A percentile compares a stretch with the other conserved stretches of the same genome.
Conservation (phyloP, 176 grass and related monocot genomes). For the Neostapfia colusana region DNA sequence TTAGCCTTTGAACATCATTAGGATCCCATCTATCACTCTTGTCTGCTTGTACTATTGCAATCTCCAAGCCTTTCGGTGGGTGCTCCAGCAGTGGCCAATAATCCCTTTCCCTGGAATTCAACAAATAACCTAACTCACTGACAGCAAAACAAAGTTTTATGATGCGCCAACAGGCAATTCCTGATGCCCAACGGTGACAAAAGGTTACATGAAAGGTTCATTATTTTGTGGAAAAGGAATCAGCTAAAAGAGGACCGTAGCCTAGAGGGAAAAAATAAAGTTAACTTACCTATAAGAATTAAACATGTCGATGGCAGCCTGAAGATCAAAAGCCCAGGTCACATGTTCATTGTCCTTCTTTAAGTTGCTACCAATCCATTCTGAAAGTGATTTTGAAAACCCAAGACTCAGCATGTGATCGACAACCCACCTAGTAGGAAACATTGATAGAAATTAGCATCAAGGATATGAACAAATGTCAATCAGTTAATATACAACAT, state of each 20-base stretch:
- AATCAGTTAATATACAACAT: constrained; percentile 12
- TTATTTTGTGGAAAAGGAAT: not conserved
- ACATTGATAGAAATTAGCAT: constrained; percentile 7
- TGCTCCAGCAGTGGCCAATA: constrained; percentile 81
- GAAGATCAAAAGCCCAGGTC: constrained; percentile 85
- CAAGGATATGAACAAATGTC: not conserved
- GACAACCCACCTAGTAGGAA: constrained; percentile 75
- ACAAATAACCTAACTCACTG: not conserved
- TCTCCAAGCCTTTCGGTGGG: constrained; percentile 75
- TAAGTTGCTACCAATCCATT: constrained; percentile 94
- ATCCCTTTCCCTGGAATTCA: constrained; percentile 58
- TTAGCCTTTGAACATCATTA: constrained; percentile 64
- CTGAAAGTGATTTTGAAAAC: constrained; percentile 85
- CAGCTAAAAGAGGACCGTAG: not conserved
- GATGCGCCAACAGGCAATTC: not conserved
- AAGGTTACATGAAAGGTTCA: not conserved
- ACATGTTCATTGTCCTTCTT: constrained; percentile 69
- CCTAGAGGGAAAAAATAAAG: not conserved
- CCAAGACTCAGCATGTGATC: constrained; percentile 84
- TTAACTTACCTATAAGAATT: constrained; percentile 71
- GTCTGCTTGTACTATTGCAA: constrained; percentile 80
- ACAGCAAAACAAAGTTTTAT: not conserved
- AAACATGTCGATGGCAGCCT: constrained; percentile 89
- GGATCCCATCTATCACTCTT: constrained; percentile 81
- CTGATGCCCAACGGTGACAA: not conserved